Conservation (phyloP, 441 rosid genomes). For the Sinapis alba region DNA sequence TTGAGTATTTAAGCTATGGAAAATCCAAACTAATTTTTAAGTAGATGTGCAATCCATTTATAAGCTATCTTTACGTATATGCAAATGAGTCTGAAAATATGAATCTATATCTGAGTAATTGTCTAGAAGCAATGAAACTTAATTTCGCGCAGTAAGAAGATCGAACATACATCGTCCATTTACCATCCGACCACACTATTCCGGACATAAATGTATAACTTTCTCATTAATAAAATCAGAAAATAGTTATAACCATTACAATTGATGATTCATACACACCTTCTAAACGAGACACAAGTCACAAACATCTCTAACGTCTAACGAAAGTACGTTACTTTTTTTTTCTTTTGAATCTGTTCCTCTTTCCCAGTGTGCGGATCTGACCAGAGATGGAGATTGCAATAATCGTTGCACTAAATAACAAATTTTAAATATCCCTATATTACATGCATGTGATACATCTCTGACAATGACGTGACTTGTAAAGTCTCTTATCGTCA, state of each 20-base stretch:
- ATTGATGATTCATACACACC: neutral
- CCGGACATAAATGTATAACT: too few relatives aligned
- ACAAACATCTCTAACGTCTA: neutral
- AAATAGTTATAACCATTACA: neutral
- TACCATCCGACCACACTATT: too few relatives aligned
- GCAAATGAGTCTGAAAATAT: too few relatives aligned
- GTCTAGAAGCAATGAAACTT: too few relatives aligned
- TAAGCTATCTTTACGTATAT: too few relatives aligned
- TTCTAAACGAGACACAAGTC: neutral
- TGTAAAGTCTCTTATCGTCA: neutral
- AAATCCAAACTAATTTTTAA: too few relatives aligned
- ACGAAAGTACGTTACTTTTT: neutral
- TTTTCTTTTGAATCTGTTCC: neutral
- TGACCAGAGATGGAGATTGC: neutral
- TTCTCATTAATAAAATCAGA: neutral
- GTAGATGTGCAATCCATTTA: too few relatives aligned
- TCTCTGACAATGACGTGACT: conserved; percentile 16
- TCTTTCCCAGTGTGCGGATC: neutral
- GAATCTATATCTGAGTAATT: too few relatives aligned
- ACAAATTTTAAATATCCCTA: neutral
- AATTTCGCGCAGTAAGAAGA: too few relatives aligned
- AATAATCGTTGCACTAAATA: conserved; percentile 13
- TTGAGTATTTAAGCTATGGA: too few relatives aligned
- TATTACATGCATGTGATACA: conserved; percentile 11
- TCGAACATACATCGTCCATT: too few relatives aligned